Percentiles rank a stretch among this genome's conserved stretches.
These are phyloP conservation scores for Cryoendolithus antarcticus DNA, from an alignment of 2,329 filamentous ascomycete species.

Conservation along the genomic window DNA sequence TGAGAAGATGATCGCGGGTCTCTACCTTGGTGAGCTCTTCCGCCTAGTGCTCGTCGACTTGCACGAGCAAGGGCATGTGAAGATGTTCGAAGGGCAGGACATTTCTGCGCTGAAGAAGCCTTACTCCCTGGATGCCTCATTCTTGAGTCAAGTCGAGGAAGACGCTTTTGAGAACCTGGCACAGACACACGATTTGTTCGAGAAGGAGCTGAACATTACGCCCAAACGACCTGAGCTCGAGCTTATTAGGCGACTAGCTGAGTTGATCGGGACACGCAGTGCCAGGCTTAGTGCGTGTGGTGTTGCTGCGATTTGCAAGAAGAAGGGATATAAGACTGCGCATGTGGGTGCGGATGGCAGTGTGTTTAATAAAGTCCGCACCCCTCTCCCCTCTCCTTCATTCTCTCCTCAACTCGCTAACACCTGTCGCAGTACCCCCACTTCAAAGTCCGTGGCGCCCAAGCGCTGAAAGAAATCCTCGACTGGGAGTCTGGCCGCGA, in stretches of 20 bases:
- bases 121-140: conserved; percentile 84
- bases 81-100: conserved; percentile 74
- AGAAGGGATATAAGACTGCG: conserved; percentile 78
- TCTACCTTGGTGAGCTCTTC: conserved; percentile 35
- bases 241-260: conserved; percentile 74
- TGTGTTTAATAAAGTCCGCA: conserved; percentile 71
- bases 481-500: conserved; percentile 76
- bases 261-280: conserved; percentile 88
- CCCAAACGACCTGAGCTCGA: conserved; percentile 71
- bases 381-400: no score
- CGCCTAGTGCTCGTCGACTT: conserved; percentile 32
- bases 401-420: background rate
- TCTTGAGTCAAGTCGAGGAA: conserved; percentile 83
- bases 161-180: conserved; percentile 92
- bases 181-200: conserved; percentile 75
- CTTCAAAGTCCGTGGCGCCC: conserved; percentile 85
- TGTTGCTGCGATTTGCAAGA: conserved; percentile 90
- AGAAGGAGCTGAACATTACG: conserved; percentile 58
- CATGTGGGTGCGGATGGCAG: conserved; percentile 95
- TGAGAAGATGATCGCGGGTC: conserved; percentile 34
- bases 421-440: conserved; percentile 57
- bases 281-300: conserved; percentile 89
- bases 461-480: conserved; percentile 84
- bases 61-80: conserved; percentile 50
- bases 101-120: conserved; percentile 68